These are phyloP conservation scores for Leccinellum albellum DNA, from an alignment of 768 basidiomycete genomes.

Conservation along the genomic window DNA sequence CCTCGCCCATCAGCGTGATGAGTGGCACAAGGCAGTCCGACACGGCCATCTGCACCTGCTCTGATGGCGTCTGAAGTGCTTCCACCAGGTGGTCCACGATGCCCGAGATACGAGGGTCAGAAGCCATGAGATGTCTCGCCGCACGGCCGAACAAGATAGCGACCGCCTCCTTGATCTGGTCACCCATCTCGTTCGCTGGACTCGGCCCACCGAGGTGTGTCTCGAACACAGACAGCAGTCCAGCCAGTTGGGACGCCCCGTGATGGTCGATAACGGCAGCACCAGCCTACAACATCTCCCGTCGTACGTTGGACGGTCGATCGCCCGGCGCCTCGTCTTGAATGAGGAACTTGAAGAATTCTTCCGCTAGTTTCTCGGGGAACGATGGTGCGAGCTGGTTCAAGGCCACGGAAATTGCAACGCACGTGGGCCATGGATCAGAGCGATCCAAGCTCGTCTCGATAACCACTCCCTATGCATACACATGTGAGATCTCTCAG, in stretches of 20 bases:
- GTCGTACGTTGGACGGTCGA: conserved; percentile 72
- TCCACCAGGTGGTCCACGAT: conserved; percentile 86
- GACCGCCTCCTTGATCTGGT: conserved; percentile 91
- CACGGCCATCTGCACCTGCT: conserved; percentile 94
- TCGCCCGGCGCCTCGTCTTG: conserved; percentile 87
- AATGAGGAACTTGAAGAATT: conserved; percentile 84
- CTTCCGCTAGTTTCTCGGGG: conserved; percentile 53
- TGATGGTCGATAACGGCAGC: conserved; percentile 78
- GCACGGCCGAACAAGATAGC: conserved; percentile 93
- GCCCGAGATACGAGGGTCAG: conserved; percentile 70
- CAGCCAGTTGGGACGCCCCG: conserved; percentile 66
- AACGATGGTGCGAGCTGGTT: conserved; percentile 65
- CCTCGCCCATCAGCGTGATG: conserved; percentile 59
- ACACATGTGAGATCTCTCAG: background rate
- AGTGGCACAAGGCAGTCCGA: conserved; percentile 92
- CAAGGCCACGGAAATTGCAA: conserved; percentile 69
- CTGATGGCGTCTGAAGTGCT: conserved; percentile 89
- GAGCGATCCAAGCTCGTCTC: conserved; percentile 77
- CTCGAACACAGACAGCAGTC: conserved; percentile 82
- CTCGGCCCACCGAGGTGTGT: conserved; percentile 54
- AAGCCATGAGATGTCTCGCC: conserved; percentile 78
- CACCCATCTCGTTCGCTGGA: conserved; percentile 66
- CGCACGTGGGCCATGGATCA: conserved; percentile 85
- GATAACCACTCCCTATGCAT: conserved; percentile 85
- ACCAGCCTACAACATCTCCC: conserved; percentile 84